Evolutionary conservation across 2,329 filamentous ascomycete genomes (phyloP).

Genomic region (Claviceps capensis): DNA sequence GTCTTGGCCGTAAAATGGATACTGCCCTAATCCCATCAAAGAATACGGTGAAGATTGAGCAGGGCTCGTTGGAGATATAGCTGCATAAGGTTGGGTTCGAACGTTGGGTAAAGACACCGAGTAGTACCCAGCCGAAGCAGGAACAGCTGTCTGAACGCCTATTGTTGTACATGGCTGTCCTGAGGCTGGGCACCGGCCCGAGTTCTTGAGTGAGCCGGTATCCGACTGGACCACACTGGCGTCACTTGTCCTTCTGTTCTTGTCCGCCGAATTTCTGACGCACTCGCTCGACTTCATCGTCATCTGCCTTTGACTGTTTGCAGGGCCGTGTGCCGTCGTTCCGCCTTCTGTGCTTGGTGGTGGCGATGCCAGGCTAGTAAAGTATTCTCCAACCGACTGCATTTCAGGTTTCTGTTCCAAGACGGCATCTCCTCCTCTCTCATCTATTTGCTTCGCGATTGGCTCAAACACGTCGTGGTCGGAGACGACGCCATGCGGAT

Average conservation of each 20-base stretch:
- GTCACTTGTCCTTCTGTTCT: slow-evolving; percentile 1
- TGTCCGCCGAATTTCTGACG: slow-evolving; percentile 1
- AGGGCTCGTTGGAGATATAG: slow-evolving; percentile 39
- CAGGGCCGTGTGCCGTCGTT: slow-evolving; percentile 11
- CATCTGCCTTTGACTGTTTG: slow-evolving; percentile 22
- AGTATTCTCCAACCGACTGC: slow-evolving; percentile 91
- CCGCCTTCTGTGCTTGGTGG: slow-evolving; percentile 35
- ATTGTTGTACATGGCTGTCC: slow-evolving; percentile 18
- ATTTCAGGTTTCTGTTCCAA: slow-evolving; percentile 79
- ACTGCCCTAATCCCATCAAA: slow-evolving; percentile 20
- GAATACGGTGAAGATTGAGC: slow-evolving; percentile 27
- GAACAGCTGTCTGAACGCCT: slow-evolving; percentile 26
- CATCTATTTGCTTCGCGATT: slow-evolving; percentile 50
- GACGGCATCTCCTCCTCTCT: slow-evolving; percentile 74
- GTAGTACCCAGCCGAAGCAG: slow-evolving; percentile 21
- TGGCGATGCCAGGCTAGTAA: slow-evolving; percentile 62
- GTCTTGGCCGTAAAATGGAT: slow-evolving; percentile 35
- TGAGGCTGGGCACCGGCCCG: slow-evolving; percentile 10
- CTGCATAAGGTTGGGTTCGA: slow-evolving; percentile 28
- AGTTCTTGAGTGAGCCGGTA: slow-evolving; percentile 5
- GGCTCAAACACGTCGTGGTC: slow-evolving; percentile 73
- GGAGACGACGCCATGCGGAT: slow-evolving; percentile 73
- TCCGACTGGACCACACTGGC: slow-evolving; percentile 5
- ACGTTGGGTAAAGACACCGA: slow-evolving; percentile 27
- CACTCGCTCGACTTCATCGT: slow-evolving; percentile 21